phyloP scores from a whole-genome alignment of 805 yeast genomes.

The Diddensiella santjacobensis region DNA sequence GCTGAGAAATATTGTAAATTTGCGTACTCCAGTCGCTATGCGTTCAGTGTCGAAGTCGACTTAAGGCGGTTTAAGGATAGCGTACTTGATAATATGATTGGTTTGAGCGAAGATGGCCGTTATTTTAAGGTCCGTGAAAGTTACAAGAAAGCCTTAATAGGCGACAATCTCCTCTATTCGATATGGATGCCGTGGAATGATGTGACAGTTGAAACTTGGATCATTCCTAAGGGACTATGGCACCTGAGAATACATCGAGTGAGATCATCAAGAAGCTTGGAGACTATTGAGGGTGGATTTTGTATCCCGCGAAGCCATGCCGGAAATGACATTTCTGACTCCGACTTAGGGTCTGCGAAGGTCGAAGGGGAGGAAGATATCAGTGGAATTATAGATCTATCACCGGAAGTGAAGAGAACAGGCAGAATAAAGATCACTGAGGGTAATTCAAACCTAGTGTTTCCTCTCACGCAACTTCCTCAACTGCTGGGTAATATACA shows the following conservation, averaged over 20 bases:
- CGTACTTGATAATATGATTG: constrained; percentile 23
- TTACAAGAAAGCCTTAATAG: constrained; percentile 2
- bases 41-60: constrained; percentile 21
- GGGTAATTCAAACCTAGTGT: constrained; percentile 16
- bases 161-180: constrained; percentile 13
- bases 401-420: not conserved
- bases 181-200: constrained; percentile 21
- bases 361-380: constrained; percentile 6
- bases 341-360: not conserved
- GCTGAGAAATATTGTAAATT: constrained; percentile 27
- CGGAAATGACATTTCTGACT: constrained; percentile 4
- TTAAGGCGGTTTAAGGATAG: constrained; percentile 11
- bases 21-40: constrained; percentile 27
- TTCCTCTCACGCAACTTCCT: constrained; percentile 16
- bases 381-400: constrained; percentile 10
- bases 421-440: constrained; percentile 14
- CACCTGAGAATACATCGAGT: constrained; percentile 23
- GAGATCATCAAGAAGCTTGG: constrained; percentile 4
- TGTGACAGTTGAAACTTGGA: constrained; percentile 24
- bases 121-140: constrained; percentile 15
- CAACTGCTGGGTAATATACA: constrained; percentile 12
- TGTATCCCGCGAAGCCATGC: not conserved
- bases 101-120: constrained; percentile 21
- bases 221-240: constrained; percentile 22
- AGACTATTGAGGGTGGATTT: constrained; percentile 22